These are phyloP conservation scores for Marasmius sp. DNA, from an alignment of 1,284 basidiomycete species.

Conservation along the genomic window DNA sequence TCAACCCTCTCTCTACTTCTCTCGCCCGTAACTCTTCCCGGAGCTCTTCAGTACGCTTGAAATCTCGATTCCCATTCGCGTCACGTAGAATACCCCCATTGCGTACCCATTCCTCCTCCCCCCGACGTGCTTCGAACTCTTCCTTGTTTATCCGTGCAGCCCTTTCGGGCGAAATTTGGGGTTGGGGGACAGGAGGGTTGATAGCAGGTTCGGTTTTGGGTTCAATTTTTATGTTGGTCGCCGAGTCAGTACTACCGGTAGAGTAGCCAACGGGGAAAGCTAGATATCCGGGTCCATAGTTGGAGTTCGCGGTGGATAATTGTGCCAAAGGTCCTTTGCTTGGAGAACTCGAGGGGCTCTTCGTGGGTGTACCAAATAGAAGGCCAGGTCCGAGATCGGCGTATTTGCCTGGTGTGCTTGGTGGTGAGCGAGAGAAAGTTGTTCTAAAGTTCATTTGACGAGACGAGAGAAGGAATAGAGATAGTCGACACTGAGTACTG, in stretches of 20 bases:
- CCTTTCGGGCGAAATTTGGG: not conserved
- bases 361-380: not conserved
- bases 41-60: conserved; percentile 43
- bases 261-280: not conserved
- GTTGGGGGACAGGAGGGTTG: not conserved
- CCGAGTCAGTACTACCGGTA: too few species aligned
- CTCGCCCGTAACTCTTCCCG: conserved; percentile 40
- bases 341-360: not conserved
- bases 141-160: conserved; percentile 11
- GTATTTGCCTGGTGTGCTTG: not conserved
- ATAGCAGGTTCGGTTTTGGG: not conserved
- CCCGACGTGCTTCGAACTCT: conserved; percentile 33
- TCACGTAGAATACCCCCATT: conserved; percentile 56
- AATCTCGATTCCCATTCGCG: conserved; percentile 47
- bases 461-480: too few species aligned
- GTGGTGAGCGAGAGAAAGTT: not conserved
- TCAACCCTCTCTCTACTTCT: conserved; percentile 36
- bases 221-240: not conserved
- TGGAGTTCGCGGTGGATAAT: not conserved
- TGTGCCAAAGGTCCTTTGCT: not conserved
- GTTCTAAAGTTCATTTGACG: too few species aligned
- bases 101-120: conserved; percentile 61
- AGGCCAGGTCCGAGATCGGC: not conserved
- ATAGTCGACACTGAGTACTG: too few species aligned
- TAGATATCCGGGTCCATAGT: not conserved